phyloP scores from a whole-genome alignment of 306 rosid genomes.

The Nissolia schottii region DNA sequence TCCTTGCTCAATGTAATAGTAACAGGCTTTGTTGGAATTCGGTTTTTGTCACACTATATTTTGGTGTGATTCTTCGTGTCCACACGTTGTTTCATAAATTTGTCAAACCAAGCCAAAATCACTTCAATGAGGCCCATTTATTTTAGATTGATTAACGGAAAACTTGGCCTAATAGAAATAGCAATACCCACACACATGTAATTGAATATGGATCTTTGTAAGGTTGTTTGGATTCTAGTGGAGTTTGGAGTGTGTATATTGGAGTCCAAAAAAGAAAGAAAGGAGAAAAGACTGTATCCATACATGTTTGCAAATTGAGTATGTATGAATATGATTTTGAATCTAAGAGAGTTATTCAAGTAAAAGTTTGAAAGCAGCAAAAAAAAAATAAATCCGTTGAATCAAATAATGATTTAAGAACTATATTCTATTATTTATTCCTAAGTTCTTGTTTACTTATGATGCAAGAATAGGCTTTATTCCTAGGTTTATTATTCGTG shows the following conservation, averaged over 20 bases:
- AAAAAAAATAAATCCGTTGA: background rate
- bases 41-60: too few relatives aligned
- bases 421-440: background rate
- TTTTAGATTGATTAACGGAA: background rate
- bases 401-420: background rate
- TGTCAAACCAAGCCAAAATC: background rate
- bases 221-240: background rate
- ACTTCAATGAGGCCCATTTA: background rate
- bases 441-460: background rate
- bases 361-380: too few relatives aligned
- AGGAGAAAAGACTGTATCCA: too few relatives aligned
- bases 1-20: too few relatives aligned
- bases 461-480: constrained; percentile 12
- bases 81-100: background rate
- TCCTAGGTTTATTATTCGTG: too few relatives aligned
- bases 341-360: too few relatives aligned
- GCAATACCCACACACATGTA: background rate
- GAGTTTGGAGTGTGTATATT: background rate
- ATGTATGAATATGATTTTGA: too few relatives aligned
- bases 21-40: too few relatives aligned
- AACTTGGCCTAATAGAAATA: background rate
- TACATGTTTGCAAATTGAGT: too few relatives aligned
- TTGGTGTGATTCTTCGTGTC: background rate
- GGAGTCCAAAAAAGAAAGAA: background rate
- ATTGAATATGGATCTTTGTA: background rate